Percentiles rank a stretch among this genome's conserved stretches.
phyloP scores from a whole-genome alignment of 495 filamentous ascomycete genomes.

The Barbatosphaeria neglecta region DNA sequence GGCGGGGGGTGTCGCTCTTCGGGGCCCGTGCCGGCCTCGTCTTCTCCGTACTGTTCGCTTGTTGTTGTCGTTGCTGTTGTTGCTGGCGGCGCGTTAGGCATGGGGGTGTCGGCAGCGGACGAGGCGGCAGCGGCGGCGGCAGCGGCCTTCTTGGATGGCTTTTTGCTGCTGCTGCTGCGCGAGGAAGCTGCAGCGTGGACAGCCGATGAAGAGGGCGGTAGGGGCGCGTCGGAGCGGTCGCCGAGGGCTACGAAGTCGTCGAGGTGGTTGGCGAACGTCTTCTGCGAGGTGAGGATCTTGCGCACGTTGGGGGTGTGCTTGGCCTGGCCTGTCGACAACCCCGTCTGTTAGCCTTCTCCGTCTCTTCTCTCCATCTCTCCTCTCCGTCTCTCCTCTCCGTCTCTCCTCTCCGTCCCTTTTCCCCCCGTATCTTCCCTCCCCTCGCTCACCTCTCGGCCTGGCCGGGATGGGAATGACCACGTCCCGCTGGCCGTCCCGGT shows the following conservation, averaged over 20 bases:
- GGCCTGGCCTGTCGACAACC: no score
- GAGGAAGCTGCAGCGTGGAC: slow-evolving; percentile 1
- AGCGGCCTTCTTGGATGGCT: slow-evolving; percentile 5
- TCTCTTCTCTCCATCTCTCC: no score
- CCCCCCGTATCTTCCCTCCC: no score
- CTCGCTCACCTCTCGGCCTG: slow-evolving; percentile 12
- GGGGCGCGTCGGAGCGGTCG: slow-evolving; percentile 28
- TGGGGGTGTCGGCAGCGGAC: not conserved
- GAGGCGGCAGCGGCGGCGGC: slow-evolving; percentile 1
- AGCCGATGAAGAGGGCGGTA: slow-evolving; percentile 10
- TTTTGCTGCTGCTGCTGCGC: not conserved
- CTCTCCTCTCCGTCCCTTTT: no score
- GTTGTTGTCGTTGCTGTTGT: not conserved
- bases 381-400: no score
- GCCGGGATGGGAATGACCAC: slow-evolving; percentile 54
- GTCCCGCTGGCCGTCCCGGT: slow-evolving; percentile 66
- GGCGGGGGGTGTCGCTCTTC: not conserved
- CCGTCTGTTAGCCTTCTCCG: no score
- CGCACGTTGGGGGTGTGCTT: slow-evolving; percentile 74
- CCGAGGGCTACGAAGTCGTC: slow-evolving; percentile 74
- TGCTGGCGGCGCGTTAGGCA: slow-evolving; percentile 1
- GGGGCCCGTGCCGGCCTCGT: not conserved
- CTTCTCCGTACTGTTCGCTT: not conserved
- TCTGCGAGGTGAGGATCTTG: slow-evolving; percentile 80
- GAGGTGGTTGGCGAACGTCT: slow-evolving; percentile 84